These are phyloP conservation scores for Kitagawia praeruptora DNA, from an alignment of 129 eudicot genomes.

Conservation along the genomic window DNA sequence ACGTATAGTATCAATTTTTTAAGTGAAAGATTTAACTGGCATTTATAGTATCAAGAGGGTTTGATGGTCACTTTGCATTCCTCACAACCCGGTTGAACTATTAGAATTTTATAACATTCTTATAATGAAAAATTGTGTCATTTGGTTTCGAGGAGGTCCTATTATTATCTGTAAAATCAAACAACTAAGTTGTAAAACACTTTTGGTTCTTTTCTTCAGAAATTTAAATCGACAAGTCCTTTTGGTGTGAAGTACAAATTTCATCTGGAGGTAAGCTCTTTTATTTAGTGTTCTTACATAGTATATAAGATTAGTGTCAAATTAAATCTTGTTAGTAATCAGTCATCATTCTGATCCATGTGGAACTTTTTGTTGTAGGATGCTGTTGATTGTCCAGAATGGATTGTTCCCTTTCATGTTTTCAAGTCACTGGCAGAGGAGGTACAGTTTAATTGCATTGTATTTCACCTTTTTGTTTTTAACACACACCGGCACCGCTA, in stretches of 20 bases:
- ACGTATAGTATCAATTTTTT: not conserved
- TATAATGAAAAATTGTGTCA: not conserved
- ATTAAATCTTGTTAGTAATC: not conserved
- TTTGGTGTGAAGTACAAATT: constrained; percentile 88
- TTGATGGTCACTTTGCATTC: not conserved
- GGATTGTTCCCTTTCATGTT: constrained; percentile 87
- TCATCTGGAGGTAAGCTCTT: constrained; percentile 76
- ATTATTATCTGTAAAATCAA: not conserved
- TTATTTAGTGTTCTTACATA: not conserved
- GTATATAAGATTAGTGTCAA: not conserved
- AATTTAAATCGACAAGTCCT: constrained; percentile 80
- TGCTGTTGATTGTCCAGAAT: constrained; percentile 99
- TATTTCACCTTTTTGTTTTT: not conserved
- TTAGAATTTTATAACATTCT: not conserved
- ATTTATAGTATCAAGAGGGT: not conserved
- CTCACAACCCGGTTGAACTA: not conserved
- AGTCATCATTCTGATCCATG: not conserved
- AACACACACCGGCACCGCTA: not conserved
- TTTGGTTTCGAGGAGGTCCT: constrained; percentile 6
- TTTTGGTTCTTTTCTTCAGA: constrained; percentile 35
- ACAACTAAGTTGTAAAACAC: constrained; percentile 11
- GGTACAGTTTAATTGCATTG: constrained; percentile 35
- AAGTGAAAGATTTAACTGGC: not conserved
- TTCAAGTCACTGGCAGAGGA: constrained; percentile 93
- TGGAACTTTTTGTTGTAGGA: constrained; percentile 42